phyloP scores from a whole-genome alignment of 2,329 filamentous ascomycete genomes.

The Incumbomyces lentus region DNA sequence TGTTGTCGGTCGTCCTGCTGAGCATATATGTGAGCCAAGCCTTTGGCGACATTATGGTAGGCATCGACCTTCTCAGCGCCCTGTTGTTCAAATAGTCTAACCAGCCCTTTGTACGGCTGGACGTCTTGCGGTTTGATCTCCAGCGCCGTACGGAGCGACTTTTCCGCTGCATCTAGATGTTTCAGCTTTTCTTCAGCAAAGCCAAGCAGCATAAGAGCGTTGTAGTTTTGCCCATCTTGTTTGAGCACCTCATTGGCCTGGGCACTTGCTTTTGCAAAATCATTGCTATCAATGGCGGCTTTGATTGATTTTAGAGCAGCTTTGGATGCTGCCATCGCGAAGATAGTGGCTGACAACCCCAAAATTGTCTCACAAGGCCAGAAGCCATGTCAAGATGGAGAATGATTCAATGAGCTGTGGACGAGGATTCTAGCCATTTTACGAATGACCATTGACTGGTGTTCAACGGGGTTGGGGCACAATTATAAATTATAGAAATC shows the following conservation, averaged over 20 bases:
- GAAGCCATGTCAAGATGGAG: too few relatives aligned
- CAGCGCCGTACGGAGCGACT: slow-evolving; percentile 63
- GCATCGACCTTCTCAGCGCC: slow-evolving; percentile 56
- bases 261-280: slow-evolving; percentile 64
- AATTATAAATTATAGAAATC: too few relatives aligned
- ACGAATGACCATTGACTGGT: too few relatives aligned
- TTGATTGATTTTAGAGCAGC: slow-evolving; percentile 71
- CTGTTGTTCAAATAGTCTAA: slow-evolving; percentile 75
- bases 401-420: too few relatives aligned
- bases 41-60: slow-evolving; percentile 64
- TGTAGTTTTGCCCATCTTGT: slow-evolving; percentile 68
- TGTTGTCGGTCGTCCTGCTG: slow-evolving; percentile 51
- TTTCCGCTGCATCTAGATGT: slow-evolving; percentile 61
- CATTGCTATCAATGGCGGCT: slow-evolving; percentile 63
- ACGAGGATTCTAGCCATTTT: too few relatives aligned
- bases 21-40: slow-evolving; percentile 64
- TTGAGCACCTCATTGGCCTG: slow-evolving; percentile 61
- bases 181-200: slow-evolving; percentile 72
- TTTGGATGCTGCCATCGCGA: slow-evolving; percentile 46
- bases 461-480: too few relatives aligned
- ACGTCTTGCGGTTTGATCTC: slow-evolving; percentile 61
- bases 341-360: too few relatives aligned
- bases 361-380: too few relatives aligned
- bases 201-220: slow-evolving; percentile 77
- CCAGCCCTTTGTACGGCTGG: slow-evolving; percentile 84